phyloP scores from a whole-genome alignment of 306 rosid genomes.

The Lithocarpus polystachyus region DNA sequence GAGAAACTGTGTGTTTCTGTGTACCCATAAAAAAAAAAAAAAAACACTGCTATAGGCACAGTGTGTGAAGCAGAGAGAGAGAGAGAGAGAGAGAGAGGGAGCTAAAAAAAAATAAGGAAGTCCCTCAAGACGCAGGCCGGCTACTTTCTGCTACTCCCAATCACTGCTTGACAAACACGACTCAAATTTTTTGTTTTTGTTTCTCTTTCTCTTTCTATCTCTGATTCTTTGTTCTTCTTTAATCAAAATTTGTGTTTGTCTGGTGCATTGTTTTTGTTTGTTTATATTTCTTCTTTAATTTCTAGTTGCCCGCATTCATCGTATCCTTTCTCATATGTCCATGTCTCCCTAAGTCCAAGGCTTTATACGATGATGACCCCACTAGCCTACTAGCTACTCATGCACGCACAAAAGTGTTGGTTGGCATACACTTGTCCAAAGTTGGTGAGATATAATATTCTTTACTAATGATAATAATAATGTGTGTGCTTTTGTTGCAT shows the following conservation, averaged over 20 bases:
- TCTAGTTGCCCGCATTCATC: slow-evolving; percentile 74
- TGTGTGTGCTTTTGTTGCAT: too few species aligned
- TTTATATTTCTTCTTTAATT: slow-evolving; percentile 24
- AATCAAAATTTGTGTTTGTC: slow-evolving; percentile 39
- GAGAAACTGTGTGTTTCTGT: background rate
- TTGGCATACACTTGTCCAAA: background rate
- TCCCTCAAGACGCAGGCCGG: slow-evolving; percentile 34
- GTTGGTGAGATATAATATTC: background rate
- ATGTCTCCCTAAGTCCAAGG: slow-evolving; percentile 37
- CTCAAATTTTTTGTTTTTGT: slow-evolving; percentile 3
- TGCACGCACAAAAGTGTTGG: background rate
- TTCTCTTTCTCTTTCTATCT: background rate
- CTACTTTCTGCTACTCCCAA: slow-evolving; percentile 29
- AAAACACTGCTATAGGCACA: background rate
- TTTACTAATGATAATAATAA: background rate
- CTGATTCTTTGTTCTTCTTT: slow-evolving; percentile 9
- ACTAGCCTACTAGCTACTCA: background rate
- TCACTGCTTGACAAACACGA: slow-evolving; percentile 30
- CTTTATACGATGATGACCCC: slow-evolving; percentile 9
- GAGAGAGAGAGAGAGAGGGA: background rate
- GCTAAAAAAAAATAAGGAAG: background rate
- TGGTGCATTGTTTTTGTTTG: slow-evolving; percentile 35
- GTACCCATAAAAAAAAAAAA: background rate
- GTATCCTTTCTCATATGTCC: slow-evolving; percentile 62
- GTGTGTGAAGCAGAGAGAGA: background rate